Evolutionary conservation across 495 filamentous ascomycete species (phyloP).

Genomic region (Parathielavia appendiculata): DNA sequence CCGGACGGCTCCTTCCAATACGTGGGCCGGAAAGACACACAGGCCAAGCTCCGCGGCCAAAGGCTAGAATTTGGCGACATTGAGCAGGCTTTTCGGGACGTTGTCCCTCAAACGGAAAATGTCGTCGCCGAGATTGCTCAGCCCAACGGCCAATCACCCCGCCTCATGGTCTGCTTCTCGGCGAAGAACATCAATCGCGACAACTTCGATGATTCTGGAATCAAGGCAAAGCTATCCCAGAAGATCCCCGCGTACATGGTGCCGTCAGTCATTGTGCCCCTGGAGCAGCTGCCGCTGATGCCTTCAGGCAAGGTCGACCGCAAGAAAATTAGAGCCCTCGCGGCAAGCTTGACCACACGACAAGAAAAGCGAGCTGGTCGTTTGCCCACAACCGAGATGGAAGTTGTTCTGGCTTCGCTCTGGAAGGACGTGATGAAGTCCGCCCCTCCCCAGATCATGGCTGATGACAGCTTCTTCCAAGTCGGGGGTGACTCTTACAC

Average conservation of each 20-base stretch:
- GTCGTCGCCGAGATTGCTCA: slow-evolving; percentile 37
- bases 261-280: slow-evolving; percentile 56
- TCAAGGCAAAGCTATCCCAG: background rate
- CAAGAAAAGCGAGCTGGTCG: slow-evolving; percentile 17
- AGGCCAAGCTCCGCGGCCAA: slow-evolving; percentile 62
- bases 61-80: slow-evolving; percentile 63
- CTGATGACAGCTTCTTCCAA: slow-evolving; percentile 48
- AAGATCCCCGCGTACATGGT: slow-evolving; percentile 53
- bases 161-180: background rate
- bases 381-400: slow-evolving; percentile 28
- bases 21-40: slow-evolving; percentile 58
- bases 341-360: slow-evolving; percentile 32
- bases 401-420: slow-evolving; percentile 25
- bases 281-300: slow-evolving; percentile 50
- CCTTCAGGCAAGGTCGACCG: slow-evolving; percentile 60
- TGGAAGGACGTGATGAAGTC: slow-evolving; percentile 34
- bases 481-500: slow-evolving; percentile 51
- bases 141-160: background rate
- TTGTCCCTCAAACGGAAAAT: slow-evolving; percentile 32
- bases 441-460: slow-evolving; percentile 23
- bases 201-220: background rate
- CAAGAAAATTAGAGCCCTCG: slow-evolving; percentile 46
- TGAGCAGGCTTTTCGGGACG: slow-evolving; percentile 49
- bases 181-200: background rate
- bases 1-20: slow-evolving; percentile 56